A percentile compares a stretch with the other conserved stretches of the same genome.
Conservation (phyloP, 164 flowering plant species). For the Kalanchoe fedtschenkoi region DNA sequence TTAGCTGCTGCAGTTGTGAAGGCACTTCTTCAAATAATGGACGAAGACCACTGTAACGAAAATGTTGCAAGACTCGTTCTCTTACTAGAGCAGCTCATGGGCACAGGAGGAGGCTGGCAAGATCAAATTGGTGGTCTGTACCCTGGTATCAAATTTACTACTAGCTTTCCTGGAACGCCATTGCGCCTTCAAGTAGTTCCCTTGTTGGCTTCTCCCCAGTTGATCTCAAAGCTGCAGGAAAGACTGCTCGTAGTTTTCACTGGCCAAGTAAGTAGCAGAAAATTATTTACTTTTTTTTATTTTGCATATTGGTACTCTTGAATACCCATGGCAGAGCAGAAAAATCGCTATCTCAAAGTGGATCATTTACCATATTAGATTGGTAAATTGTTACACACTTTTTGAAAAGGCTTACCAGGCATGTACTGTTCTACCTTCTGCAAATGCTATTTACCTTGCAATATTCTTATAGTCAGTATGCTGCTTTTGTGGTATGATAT, state of each 20-base stretch:
- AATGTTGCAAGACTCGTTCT: constrained; percentile 90
- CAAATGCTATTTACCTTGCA: too few relatives aligned
- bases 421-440: too few relatives aligned
- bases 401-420: too few relatives aligned
- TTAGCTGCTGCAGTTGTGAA: constrained; percentile 97
- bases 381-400: too few relatives aligned
- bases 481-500: too few relatives aligned
- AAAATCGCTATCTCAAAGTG: too few relatives aligned
- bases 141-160: constrained; percentile 84
- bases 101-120: constrained; percentile 99
- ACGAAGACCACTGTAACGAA: constrained; percentile 73
- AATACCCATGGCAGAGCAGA: not conserved
- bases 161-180: constrained; percentile 91
- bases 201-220: constrained; percentile 60
- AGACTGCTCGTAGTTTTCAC: constrained; percentile 87
- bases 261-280: constrained; percentile 63
- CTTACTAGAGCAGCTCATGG: constrained; percentile 95
- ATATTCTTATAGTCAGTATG: too few relatives aligned
- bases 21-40: constrained; percentile 71
- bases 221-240: constrained; percentile 57
- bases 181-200: constrained; percentile 80
- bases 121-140: constrained; percentile 98
- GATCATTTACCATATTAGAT: too few relatives aligned
- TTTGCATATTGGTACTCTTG: not conserved
- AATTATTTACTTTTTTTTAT: not conserved